Conservation (phyloP, 805 yeast species). For the Yarrowia keelungensis region DNA sequence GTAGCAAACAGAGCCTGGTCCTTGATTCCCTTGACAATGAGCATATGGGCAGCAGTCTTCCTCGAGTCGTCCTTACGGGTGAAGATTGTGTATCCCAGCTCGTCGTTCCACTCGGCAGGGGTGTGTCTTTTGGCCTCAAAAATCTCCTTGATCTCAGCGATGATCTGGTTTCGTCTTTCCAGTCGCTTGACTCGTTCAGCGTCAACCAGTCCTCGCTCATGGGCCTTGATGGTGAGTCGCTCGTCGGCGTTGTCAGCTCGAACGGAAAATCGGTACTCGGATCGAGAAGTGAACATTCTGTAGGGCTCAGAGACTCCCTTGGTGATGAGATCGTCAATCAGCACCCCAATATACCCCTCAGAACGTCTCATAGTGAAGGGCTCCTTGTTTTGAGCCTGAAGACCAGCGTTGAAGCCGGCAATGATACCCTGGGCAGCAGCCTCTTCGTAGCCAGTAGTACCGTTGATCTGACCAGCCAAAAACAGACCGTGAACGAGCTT, state of each 20-base stretch:
- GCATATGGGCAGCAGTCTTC: constrained; percentile 73
- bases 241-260: constrained; percentile 94
- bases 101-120: constrained; percentile 66
- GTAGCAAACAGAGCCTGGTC: constrained; percentile 46
- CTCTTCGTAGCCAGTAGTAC: constrained; percentile 98
- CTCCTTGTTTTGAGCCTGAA: constrained; percentile 52
- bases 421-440: constrained; percentile 96
- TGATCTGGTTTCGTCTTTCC: constrained; percentile 54
- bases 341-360: constrained; percentile 90
- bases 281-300: constrained; percentile 95
- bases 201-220: constrained; percentile 68
- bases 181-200: constrained; percentile 63
- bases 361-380: constrained; percentile 69
- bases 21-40: constrained; percentile 59
- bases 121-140: constrained; percentile 58
- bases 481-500: constrained; percentile 77
- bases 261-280: constrained; percentile 89
- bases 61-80: constrained; percentile 54
- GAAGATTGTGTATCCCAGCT: constrained; percentile 48
- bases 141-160: constrained; percentile 55
- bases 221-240: constrained; percentile 76
- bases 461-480: constrained; percentile 97
- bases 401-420: constrained; percentile 96
- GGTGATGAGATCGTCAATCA: constrained; percentile 91
- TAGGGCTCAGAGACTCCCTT: constrained; percentile 98